Percentiles rank a stretch among this genome's conserved stretches.
Evolutionary conservation across 2,329 filamentous ascomycete genomes (phyloP).

Genomic region (Spiromastix sp.): DNA sequence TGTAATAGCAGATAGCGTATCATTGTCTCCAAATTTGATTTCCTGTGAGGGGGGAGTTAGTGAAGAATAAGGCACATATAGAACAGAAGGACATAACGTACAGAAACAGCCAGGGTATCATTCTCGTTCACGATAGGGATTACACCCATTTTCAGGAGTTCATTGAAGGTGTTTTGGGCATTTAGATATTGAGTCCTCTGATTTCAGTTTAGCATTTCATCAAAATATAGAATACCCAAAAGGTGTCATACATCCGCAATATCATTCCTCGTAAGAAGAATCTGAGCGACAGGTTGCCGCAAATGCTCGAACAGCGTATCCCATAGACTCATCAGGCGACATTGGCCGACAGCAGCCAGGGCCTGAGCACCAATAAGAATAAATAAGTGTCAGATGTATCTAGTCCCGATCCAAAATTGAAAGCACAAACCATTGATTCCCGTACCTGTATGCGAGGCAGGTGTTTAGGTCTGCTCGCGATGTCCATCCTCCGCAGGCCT

Average conservation of each 20-base stretch:
- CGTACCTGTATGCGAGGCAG: constrained; percentile 74
- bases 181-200: constrained; percentile 88
- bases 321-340: constrained; percentile 89
- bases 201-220: constrained; percentile 9
- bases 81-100: constrained; percentile 17
- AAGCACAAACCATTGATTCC: neutral
- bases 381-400: too few species aligned
- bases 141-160: constrained; percentile 86
- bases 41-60: constrained; percentile 39
- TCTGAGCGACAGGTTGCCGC: constrained; percentile 84
- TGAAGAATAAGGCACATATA: neutral
- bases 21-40: constrained; percentile 99
- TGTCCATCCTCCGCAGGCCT: constrained; percentile 79
- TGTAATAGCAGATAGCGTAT: constrained; percentile 92
- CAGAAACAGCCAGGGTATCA: constrained; percentile 84
- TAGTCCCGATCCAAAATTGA: too few species aligned
- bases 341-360: constrained; percentile 91
- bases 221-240: too few species aligned
- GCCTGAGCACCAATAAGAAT: too few species aligned
- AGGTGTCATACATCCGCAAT: constrained; percentile 87
- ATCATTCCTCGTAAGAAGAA: constrained; percentile 86
- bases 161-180: constrained; percentile 87
- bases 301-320: constrained; percentile 84
- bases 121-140: constrained; percentile 99
- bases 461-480: constrained; percentile 79